These are phyloP conservation scores for Tolypocladium pustulatum DNA, from an alignment of 2,329 filamentous ascomycete genomes.

Conservation along the genomic window DNA sequence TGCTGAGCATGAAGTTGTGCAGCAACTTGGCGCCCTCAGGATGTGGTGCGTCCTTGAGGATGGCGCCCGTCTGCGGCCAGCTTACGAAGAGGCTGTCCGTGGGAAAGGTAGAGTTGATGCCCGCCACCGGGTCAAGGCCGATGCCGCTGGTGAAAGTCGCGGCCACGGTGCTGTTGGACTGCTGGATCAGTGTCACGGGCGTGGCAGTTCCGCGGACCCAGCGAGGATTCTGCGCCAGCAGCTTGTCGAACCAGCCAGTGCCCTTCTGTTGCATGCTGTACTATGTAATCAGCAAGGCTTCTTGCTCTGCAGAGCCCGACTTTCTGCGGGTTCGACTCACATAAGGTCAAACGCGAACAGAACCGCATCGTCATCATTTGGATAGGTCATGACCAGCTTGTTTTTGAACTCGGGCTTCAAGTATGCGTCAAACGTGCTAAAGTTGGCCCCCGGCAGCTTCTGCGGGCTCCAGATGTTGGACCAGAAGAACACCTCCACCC, in stretches of 20 bases:
- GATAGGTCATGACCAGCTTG: conserved; percentile 43
- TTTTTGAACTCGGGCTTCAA: conserved; percentile 39
- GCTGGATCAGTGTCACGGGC: conserved; percentile 22
- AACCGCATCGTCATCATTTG: conserved; percentile 48
- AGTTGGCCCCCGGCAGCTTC: conserved; percentile 19
- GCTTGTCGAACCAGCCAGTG: conserved; percentile 32
- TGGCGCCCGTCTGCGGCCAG: conserved; percentile 38
- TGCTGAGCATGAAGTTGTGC: conserved; percentile 32
- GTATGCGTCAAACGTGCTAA: conserved; percentile 30
- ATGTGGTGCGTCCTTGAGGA: conserved; percentile 35
- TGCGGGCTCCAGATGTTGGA: conserved; percentile 23
- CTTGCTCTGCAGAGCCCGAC: background rate
- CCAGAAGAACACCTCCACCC: conserved; percentile 27
- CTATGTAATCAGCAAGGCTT: background rate
- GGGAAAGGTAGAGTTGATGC: conserved; percentile 18
- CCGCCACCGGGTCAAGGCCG: conserved; percentile 7
- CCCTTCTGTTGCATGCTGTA: conserved; percentile 28
- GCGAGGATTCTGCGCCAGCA: conserved; percentile 35
- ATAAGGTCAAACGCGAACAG: conserved; percentile 38
- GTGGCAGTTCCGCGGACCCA: conserved; percentile 43
- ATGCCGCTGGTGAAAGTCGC: conserved; percentile 22
- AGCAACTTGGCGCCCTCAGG: conserved; percentile 41
- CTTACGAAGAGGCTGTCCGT: conserved; percentile 29
- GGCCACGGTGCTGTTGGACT: conserved; percentile 16
- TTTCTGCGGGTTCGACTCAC: conserved; percentile 15